Conservation (phyloP, 1,139 yeast species). For the Blastobotrys arbuscula region DNA sequence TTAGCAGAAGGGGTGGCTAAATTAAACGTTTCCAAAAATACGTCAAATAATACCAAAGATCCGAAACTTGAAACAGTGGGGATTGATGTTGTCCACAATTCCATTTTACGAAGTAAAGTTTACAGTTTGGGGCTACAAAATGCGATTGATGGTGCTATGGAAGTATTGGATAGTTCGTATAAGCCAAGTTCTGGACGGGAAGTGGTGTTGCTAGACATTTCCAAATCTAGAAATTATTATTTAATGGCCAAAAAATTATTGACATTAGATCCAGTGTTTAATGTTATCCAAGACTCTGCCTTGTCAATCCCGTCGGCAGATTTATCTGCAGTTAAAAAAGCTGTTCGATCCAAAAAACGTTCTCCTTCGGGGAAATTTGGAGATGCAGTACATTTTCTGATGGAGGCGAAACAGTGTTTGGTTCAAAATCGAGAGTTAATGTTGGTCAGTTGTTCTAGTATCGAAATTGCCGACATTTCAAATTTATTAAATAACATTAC, state of each 20-base stretch:
- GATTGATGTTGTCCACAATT: slow-evolving; percentile 21
- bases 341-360: slow-evolving; percentile 1
- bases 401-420: slow-evolving; percentile 15
- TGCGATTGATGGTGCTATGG: slow-evolving; percentile 21
- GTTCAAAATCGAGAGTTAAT: slow-evolving; percentile 6
- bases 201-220: slow-evolving; percentile 18
- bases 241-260: slow-evolving; percentile 25
- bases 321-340: background rate
- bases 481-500: slow-evolving; percentile 23
- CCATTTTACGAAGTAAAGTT: slow-evolving; percentile 22
- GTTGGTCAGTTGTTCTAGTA: slow-evolving; percentile 20
- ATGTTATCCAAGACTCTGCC: slow-evolving; percentile 45
- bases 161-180: slow-evolving; percentile 15
- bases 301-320: slow-evolving; percentile 40
- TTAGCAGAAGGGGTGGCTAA: slow-evolving; percentile 16
- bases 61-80: slow-evolving; percentile 17
- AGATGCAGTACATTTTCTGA: slow-evolving; percentile 15
- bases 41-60: background rate
- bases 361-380: slow-evolving; percentile 9
- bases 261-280: slow-evolving; percentile 41
- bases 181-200: slow-evolving; percentile 18
- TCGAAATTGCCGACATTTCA: slow-evolving; percentile 21
- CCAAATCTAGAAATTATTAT: slow-evolving; percentile 23
- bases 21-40: slow-evolving; percentile 7
- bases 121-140: slow-evolving; percentile 25